Evolutionary conservation across 2,329 filamentous ascomycete species (phyloP).

Genomic region (Colletotrichum somersetense): DNA sequence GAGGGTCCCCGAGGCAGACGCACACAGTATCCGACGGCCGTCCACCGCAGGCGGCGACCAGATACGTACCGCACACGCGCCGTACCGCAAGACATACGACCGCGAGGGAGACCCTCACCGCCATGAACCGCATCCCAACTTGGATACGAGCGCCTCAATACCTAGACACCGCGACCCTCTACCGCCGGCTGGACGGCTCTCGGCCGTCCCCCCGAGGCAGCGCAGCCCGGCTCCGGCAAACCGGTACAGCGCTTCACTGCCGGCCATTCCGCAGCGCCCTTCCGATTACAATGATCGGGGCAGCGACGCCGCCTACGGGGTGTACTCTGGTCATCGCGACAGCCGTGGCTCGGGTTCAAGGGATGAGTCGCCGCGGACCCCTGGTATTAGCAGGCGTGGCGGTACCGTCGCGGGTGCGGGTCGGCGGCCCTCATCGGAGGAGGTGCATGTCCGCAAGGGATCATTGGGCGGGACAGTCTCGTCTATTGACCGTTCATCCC

Average conservation of each 20-base stretch:
- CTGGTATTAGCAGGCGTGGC: constrained; percentile 3
- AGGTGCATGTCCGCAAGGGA: constrained; percentile 19
- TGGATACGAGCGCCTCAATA: constrained; percentile 22
- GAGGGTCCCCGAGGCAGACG: constrained; percentile 13
- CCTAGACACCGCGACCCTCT: constrained; percentile 19
- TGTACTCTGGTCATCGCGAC: constrained; percentile 13
- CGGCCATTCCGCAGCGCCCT: constrained; percentile 13
- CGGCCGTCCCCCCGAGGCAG: neutral
- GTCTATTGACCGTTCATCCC: constrained; percentile 23
- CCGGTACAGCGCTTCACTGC: constrained; percentile 30
- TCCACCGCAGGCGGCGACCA: neutral
- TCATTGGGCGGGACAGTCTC: constrained; percentile 5
- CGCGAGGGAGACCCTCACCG: neutral
- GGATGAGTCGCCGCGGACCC: constrained; percentile 29
- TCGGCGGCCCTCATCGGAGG: constrained; percentile 28
- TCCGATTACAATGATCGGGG: constrained; percentile 14
- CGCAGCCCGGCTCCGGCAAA: constrained; percentile 33
- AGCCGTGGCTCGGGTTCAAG: neutral
- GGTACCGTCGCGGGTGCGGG: neutral
- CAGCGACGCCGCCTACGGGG: constrained; percentile 19
- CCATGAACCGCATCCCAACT: constrained; percentile 20
- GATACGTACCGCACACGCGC: constrained; percentile 5
- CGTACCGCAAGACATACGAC: constrained; percentile 26
- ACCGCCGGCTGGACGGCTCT: constrained; percentile 31
- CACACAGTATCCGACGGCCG: constrained; percentile 12